Conservation (phyloP, 192 early-diverging fungal species). For the Haplosporangium gracile region DNA sequence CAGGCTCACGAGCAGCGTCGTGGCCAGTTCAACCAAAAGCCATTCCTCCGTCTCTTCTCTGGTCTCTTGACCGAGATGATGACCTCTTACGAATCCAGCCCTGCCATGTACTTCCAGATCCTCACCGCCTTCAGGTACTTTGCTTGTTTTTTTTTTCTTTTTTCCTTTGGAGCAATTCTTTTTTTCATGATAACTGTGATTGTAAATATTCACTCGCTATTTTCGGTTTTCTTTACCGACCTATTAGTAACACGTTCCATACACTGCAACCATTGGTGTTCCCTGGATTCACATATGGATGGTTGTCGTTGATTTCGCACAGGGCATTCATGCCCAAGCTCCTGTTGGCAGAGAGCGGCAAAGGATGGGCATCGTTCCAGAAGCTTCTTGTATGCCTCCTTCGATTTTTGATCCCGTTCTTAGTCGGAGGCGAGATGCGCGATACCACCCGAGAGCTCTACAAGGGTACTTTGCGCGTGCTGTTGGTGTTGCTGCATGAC, state of each 20-base stretch:
- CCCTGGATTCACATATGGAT: constrained; percentile 95
- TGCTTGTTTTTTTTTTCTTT: not conserved
- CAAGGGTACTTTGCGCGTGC: constrained; percentile 88
- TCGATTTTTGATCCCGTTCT: constrained; percentile 88
- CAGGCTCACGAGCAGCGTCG: constrained; percentile 86
- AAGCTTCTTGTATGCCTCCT: constrained; percentile 86
- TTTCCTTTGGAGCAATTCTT: too few species aligned
- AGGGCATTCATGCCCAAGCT: constrained; percentile 93
- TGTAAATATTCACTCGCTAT: not conserved
- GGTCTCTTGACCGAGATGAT: constrained; percentile 85
- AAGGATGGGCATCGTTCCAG: constrained; percentile 92
- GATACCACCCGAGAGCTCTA: constrained; percentile 88
- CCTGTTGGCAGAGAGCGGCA: constrained; percentile 79
- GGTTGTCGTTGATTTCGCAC: constrained; percentile 95
- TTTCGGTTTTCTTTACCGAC: not conserved
- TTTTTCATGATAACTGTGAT: not conserved
- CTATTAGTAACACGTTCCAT: constrained; percentile 79
- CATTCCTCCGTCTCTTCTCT: constrained; percentile 91
- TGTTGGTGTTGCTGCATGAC: constrained; percentile 95
- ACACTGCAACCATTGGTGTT: constrained; percentile 88
- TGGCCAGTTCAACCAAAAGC: constrained; percentile 88
- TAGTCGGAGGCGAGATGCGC: constrained; percentile 77
- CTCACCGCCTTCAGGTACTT: constrained; percentile 75
- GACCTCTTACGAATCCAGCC: constrained; percentile 71
- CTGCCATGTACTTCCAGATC: constrained; percentile 80